Evolutionary conservation across 768 basidiomycete species (phyloP).

Genomic region (Cystofilobasidium bisporidii): DNA sequence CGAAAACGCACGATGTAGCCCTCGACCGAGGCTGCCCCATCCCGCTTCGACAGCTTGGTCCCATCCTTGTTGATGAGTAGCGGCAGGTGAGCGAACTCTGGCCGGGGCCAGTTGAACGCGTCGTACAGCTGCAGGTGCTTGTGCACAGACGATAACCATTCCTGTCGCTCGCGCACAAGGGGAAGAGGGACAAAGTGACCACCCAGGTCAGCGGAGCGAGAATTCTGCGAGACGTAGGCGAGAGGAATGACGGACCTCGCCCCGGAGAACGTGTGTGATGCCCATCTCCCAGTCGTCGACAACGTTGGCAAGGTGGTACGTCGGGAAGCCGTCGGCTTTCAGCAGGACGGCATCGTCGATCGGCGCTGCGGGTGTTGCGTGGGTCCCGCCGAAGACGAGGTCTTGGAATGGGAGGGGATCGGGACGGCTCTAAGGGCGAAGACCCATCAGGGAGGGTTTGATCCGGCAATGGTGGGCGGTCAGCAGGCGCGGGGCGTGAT

Average conservation of each 20-base stretch:
- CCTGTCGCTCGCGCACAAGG: too few relatives aligned
- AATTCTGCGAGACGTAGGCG: background rate
- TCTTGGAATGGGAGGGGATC: conserved; percentile 10
- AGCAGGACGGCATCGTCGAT: conserved; percentile 81
- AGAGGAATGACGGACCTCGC: conserved; percentile 54
- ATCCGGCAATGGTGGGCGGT: too few relatives aligned
- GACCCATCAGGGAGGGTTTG: background rate
- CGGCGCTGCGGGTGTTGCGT: conserved; percentile 25
- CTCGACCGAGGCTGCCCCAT: conserved; percentile 74
- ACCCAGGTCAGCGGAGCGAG: too few relatives aligned
- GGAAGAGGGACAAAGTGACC: background rate
- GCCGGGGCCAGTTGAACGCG: conserved; percentile 58
- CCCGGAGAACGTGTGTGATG: conserved; percentile 87
- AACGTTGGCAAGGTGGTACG: conserved; percentile 91
- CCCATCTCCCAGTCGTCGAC: conserved; percentile 95
- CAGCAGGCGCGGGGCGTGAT: too few relatives aligned
- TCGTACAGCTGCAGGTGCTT: conserved; percentile 84
- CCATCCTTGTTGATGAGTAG: conserved; percentile 82
- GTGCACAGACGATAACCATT: conserved; percentile 91
- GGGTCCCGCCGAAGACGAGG: conserved; percentile 22
- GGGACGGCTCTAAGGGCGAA: background rate
- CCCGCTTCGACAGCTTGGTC: conserved; percentile 87
- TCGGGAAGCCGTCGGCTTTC: conserved; percentile 87
- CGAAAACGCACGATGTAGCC: conserved; percentile 67
- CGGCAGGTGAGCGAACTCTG: conserved; percentile 83